phyloP scores from a whole-genome alignment of 306 rosid species.

The Castanea crenata region DNA sequence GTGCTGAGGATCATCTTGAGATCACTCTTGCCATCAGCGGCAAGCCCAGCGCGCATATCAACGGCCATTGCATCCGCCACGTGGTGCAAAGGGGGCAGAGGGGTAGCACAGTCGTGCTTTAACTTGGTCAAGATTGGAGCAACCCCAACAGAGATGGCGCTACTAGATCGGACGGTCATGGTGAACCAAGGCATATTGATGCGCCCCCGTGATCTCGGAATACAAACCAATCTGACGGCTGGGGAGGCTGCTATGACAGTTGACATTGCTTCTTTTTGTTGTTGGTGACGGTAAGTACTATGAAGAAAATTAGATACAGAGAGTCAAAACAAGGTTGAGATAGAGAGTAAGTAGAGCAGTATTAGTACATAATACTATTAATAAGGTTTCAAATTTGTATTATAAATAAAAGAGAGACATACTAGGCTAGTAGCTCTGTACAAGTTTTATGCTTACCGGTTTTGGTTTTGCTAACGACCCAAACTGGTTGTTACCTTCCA shows the following conservation, averaged over 20 bases:
- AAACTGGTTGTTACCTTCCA: neutral
- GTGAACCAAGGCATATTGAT: conserved; percentile 28
- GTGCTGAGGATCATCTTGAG: conserved; percentile 84
- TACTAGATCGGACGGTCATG: conserved; percentile 62
- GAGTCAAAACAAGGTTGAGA: neutral
- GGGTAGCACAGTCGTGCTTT: conserved; percentile 66
- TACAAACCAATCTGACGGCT: conserved; percentile 39
- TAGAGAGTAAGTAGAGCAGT: too few species aligned
- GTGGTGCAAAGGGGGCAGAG: conserved; percentile 60
- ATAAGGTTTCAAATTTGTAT: neutral
- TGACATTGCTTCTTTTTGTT: conserved; percentile 39
- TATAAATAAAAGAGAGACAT: neutral
- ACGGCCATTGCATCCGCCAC: conserved; percentile 68
- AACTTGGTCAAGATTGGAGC: conserved; percentile 50
- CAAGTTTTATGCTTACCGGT: neutral
- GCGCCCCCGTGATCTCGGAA: conserved; percentile 34
- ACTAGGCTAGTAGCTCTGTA: too few species aligned
- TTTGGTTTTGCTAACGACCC: conserved; percentile 3
- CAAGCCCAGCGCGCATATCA: conserved; percentile 77
- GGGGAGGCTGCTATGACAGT: conserved; percentile 29
- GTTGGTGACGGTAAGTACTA: neutral
- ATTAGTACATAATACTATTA: too few species aligned
- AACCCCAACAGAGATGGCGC: conserved; percentile 32
- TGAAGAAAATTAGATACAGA: neutral
- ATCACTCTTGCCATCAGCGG: conserved; percentile 44